Evolutionary conservation across 73 alveolate species (phyloP), one percentile per base, ranked within the genome.

Genomic region (Paramecium tetraurelia): DNA sequence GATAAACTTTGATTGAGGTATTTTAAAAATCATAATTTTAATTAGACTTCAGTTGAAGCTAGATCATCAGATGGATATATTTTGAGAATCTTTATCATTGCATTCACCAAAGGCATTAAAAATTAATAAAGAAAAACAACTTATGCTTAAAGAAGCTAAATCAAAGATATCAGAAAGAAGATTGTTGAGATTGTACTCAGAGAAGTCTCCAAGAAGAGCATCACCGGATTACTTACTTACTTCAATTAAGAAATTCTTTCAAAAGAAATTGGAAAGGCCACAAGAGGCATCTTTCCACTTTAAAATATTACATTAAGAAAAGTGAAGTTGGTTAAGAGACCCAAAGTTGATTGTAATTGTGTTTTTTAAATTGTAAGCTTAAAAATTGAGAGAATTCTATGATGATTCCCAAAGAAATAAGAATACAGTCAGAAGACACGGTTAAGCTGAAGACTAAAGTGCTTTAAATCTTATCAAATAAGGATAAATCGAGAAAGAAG

Each of bases 291-390:
- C 97, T 97, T 88, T 97, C 99, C 99, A 41, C 97, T 98, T 92
- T 95, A 96, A 87, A 94, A 97, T 96, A 96, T 96, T 70, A 94
- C 95, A 89, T 88, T 98, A 92, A 96, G 97, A 86, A 98, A 97
- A 97, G 98, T 95, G 87, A 98, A 98, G 96, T 94, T 96, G 80
- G 95, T 98, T 89, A 98, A 98, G 96, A 96, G 98, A 94, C 99
- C 99, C 58, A 96, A 95, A 92, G 93, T 98, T 80, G 99, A 96
- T 95, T 94, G 94, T 89, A 89, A 44, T 22, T 0, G 7, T 22
- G 21, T n/a, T 18, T 10, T 9, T 21, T 44, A 20, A 40, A 80
- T 9, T 53, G 33, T 18, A 44, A 80, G 90, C 90, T 41, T 5
- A 33, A 22, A 80, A 41, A 80, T 46, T 80, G 70, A 80, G 72